phyloP scores from a whole-genome alignment of 73 alveolate species.

The Paramecium caudatum region DNA sequence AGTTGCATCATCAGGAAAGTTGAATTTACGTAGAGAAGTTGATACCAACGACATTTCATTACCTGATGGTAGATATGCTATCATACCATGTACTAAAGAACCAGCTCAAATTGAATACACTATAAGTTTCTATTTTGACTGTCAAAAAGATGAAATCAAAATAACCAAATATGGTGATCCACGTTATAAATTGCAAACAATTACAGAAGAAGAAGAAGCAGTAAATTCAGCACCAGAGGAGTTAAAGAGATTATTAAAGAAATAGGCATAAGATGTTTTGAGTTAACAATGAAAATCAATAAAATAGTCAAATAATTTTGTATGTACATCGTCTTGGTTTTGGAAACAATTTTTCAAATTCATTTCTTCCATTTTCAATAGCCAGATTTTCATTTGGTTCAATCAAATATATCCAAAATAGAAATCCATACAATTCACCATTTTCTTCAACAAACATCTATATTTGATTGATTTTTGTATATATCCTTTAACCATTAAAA shows the following conservation, averaged over 20 bases:
- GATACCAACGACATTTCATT: slow-evolving; percentile 11
- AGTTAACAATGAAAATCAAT: slow-evolving; percentile 9
- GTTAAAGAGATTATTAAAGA: slow-evolving; percentile 19
- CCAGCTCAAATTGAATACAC: slow-evolving; percentile 65
- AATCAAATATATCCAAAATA: slow-evolving; percentile 51
- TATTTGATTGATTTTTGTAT: slow-evolving; percentile 5
- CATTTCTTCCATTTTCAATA: background rate
- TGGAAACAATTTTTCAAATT: slow-evolving; percentile 22
- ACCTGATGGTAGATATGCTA: slow-evolving; percentile 69
- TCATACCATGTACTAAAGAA: slow-evolving; percentile 74
- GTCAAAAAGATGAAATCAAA: slow-evolving; percentile 42
- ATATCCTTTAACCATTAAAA: slow-evolving; percentile 49
- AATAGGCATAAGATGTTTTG: slow-evolving; percentile 55
- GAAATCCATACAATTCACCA: background rate
- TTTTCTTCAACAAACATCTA: slow-evolving; percentile 7
- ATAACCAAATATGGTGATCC: slow-evolving; percentile 50
- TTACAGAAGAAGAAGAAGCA: slow-evolving; percentile 59
- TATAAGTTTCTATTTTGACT: slow-evolving; percentile 55
- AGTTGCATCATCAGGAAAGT: slow-evolving; percentile 76
- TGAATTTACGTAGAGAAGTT: slow-evolving; percentile 81
- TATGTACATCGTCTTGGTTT: slow-evolving; percentile 17
- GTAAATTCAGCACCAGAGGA: slow-evolving; percentile 31
- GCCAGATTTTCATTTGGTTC: background rate
- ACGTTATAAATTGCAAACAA: background rate
- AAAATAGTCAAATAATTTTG: background rate